Conservation (phyloP, 352 stramenopile species). For the Globisporangium splendens region DNA sequence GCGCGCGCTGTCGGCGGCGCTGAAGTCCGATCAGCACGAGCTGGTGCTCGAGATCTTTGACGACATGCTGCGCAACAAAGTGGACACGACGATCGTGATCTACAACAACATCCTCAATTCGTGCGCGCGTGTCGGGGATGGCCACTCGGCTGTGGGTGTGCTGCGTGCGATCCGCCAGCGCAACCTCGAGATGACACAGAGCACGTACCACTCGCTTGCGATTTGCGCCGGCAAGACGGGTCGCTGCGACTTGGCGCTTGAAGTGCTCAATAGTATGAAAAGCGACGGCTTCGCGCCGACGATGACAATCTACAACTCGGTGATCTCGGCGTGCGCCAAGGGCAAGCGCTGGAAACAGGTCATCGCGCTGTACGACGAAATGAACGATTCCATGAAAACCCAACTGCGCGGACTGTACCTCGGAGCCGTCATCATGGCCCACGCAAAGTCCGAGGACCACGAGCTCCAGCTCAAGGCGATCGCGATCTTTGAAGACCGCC, state of each 20-base stretch:
- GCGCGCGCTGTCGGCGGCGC: constrained; percentile 72
- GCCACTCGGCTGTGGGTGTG: constrained; percentile 65
- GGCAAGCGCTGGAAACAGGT: constrained; percentile 69
- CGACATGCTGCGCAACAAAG: constrained; percentile 74
- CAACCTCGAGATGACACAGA: constrained; percentile 61
- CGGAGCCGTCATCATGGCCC: constrained; percentile 69
- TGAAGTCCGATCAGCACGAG: constrained; percentile 75
- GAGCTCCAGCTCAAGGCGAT: constrained; percentile 31
- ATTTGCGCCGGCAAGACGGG: constrained; percentile 78
- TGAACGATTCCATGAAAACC: constrained; percentile 36
- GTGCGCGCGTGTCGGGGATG: constrained; percentile 67
- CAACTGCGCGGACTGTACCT: constrained; percentile 50
- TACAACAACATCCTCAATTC: constrained; percentile 88
- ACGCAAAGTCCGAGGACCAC: constrained; percentile 51
- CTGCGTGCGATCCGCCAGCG: constrained; percentile 61
- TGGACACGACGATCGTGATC: constrained; percentile 72
- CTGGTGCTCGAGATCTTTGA: constrained; percentile 88
- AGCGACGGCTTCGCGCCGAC: constrained; percentile 51
- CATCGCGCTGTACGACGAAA: constrained; percentile 55
- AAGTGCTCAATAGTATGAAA: constrained; percentile 51
- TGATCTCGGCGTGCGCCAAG: constrained; percentile 76
- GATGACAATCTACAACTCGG: constrained; percentile 76
- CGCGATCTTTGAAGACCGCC: constrained; percentile 56
- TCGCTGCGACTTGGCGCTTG: constrained; percentile 63
- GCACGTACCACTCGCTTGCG: constrained; percentile 75